A percentile compares a stretch with the other conserved stretches of the same genome.
Evolutionary conservation across 2,329 filamentous ascomycete genomes (phyloP).

Genomic region (Trichoderma simmonsii): DNA sequence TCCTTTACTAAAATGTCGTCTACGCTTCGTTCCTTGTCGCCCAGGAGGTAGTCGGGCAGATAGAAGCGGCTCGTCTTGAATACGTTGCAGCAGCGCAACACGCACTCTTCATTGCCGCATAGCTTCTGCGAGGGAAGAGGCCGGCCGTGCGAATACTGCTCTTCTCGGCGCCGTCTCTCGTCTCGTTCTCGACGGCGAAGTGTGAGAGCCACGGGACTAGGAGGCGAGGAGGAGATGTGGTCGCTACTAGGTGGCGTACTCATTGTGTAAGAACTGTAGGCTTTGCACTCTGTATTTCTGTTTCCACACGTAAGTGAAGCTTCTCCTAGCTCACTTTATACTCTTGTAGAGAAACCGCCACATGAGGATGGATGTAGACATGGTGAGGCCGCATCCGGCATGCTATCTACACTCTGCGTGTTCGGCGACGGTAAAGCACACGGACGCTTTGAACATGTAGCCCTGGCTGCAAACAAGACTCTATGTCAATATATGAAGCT

Average conservation of each 20-base stretch:
- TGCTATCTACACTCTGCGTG: background rate
- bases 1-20: slow-evolving; percentile 14
- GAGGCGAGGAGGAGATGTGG: background rate
- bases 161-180: background rate
- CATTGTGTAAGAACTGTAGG: background rate
- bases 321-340: background rate
- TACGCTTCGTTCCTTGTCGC: slow-evolving; percentile 11
- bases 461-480: background rate
- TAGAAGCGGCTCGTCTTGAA: background rate
- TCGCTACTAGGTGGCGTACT: background rate
- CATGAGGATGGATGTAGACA: background rate
- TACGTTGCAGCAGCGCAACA: slow-evolving; percentile 17
- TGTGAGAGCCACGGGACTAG: background rate
- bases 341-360: background rate
- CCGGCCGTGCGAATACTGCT: slow-evolving; percentile 24
- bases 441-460: background rate
- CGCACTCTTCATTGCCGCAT: slow-evolving; percentile 23
- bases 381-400: slow-evolving; percentile 6
- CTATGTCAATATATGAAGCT: too few species aligned
- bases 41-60: background rate
- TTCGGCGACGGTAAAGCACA: background rate
- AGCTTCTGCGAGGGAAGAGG: slow-evolving; percentile 20
- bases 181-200: slow-evolving; percentile 22
- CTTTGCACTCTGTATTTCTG: background rate
- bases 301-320: background rate